These are phyloP conservation scores for Globisporangium cystogenes DNA, from an alignment of 352 stramenopile species.

Conservation along the genomic window DNA sequence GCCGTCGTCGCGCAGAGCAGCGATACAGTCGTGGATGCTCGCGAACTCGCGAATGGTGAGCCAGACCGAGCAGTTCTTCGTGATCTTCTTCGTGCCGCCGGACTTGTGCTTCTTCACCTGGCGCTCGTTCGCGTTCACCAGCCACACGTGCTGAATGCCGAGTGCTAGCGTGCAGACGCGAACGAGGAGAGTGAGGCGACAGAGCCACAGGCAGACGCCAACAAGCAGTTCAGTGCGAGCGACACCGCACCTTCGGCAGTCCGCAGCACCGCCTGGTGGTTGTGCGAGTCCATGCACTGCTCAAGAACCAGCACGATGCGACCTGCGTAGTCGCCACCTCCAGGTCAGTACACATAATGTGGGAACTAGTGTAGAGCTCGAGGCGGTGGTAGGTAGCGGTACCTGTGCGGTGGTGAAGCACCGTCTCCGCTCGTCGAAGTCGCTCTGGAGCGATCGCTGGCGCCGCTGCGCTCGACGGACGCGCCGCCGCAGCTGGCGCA, in stretches of 20 bases:
- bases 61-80: constrained; percentile 79
- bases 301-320: constrained; percentile 75
- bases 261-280: constrained; percentile 88
- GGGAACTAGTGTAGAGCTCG: neutral
- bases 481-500: neutral
- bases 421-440: constrained; percentile 63
- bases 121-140: constrained; percentile 55
- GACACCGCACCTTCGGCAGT: constrained; percentile 87
- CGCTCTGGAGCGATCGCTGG: constrained; percentile 34
- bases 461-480: neutral
- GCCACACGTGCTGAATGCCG: constrained; percentile 91
- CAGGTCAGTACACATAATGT: too few species aligned
- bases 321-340: constrained; percentile 5
- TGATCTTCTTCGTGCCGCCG: constrained; percentile 64
- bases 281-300: constrained; percentile 77
- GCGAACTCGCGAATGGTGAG: constrained; percentile 85
- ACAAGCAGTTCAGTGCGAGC: too few species aligned
- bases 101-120: constrained; percentile 65
- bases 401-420: constrained; percentile 57
- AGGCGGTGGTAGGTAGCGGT: too few species aligned
- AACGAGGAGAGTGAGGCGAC: constrained; percentile 17
- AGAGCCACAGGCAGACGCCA: constrained; percentile 9
- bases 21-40: constrained; percentile 77
- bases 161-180: constrained; percentile 35
- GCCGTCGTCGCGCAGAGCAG: constrained; percentile 44